Conservation (phyloP, 73 alveolate species). For the Blepharisma japonicum region DNA sequence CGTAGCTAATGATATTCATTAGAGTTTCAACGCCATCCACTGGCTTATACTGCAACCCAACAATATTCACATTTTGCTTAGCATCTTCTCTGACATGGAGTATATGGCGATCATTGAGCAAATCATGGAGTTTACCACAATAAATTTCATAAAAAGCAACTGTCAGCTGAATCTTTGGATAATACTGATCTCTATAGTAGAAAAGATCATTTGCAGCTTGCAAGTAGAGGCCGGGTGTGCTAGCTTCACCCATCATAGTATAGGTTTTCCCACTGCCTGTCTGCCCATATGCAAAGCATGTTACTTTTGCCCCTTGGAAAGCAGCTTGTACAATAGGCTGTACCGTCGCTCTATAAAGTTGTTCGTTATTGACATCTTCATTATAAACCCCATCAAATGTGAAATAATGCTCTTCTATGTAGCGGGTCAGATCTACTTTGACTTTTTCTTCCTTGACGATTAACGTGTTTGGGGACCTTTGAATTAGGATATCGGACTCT, state of each 20-base stretch:
- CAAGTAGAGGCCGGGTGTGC: constrained; percentile 95
- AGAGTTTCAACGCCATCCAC: constrained; percentile 65
- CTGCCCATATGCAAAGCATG: constrained; percentile 94
- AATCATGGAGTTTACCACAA: constrained; percentile 99
- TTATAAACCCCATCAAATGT: constrained; percentile 93
- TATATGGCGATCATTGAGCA: constrained; percentile 88
- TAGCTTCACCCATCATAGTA: constrained; percentile 73
- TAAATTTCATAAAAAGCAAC: constrained; percentile 98
- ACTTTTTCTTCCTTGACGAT: constrained; percentile 96
- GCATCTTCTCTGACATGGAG: constrained; percentile 98
- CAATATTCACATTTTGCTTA: constrained; percentile 95
- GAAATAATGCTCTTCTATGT: constrained; percentile 97
- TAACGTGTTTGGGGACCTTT: constrained; percentile 67
- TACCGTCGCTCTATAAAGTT: constrained; percentile 80
- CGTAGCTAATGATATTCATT: constrained; percentile 79
- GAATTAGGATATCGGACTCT: constrained; percentile 89
- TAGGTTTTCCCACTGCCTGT: constrained; percentile 91
- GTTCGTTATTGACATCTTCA: constrained; percentile 90
- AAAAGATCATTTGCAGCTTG: constrained; percentile 96
- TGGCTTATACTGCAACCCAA: constrained; percentile 84
- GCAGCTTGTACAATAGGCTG: constrained; percentile 98
- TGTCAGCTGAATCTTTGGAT: constrained; percentile 68
- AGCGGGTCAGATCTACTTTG: constrained; percentile 98
- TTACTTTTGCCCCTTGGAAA: constrained; percentile 83
- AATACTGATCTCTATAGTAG: constrained; percentile 46